These are phyloP conservation scores for Hericium coralloides DNA, from an alignment of 768 basidiomycete species.

Conservation along the genomic window DNA sequence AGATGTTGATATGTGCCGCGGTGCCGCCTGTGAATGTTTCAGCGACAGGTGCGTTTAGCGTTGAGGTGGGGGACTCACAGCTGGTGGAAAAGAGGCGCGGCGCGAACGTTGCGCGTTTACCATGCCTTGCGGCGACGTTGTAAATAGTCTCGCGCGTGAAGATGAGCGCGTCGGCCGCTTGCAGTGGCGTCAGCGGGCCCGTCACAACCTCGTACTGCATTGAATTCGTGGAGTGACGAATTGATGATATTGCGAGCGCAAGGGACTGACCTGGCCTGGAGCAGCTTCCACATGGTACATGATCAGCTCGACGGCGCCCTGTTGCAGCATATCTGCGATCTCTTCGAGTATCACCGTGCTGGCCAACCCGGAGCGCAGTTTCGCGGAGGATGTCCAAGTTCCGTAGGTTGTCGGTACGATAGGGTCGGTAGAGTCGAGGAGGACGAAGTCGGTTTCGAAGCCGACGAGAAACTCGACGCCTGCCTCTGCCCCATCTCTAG, in stretches of 20 bases:
- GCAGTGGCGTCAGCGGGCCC: conserved; percentile 53
- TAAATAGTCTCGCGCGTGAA: conserved; percentile 59
- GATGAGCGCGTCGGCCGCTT: conserved; percentile 59
- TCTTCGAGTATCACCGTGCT: conserved; percentile 43
- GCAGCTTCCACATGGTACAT: conserved; percentile 66
- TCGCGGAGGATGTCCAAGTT: conserved; percentile 37
- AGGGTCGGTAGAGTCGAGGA: conserved; percentile 43
- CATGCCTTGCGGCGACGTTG: conserved; percentile 58
- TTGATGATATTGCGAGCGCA: no score
- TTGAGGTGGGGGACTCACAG: conserved; percentile 17
- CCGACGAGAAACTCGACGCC: conserved; percentile 52
- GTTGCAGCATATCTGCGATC: conserved; percentile 43
- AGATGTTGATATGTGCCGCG: conserved; percentile 58
- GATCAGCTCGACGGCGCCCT: conserved; percentile 48
- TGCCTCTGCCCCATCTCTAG: conserved; percentile 26
- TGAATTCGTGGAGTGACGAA: no score
- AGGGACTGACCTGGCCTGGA: conserved; percentile 56
- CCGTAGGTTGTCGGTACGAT: conserved; percentile 36
- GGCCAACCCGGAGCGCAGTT: conserved; percentile 33
- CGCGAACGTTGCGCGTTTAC: conserved; percentile 56
- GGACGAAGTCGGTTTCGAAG: conserved; percentile 61
- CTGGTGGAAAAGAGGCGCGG: conserved; percentile 41
- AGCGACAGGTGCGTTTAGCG: neutral
- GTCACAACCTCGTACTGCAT: conserved; percentile 41
- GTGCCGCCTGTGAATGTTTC: conserved; percentile 33